These are phyloP conservation scores for Pleurotus ostreatus DNA, from an alignment of 768 basidiomycete genomes.

Conservation along the genomic window DNA sequence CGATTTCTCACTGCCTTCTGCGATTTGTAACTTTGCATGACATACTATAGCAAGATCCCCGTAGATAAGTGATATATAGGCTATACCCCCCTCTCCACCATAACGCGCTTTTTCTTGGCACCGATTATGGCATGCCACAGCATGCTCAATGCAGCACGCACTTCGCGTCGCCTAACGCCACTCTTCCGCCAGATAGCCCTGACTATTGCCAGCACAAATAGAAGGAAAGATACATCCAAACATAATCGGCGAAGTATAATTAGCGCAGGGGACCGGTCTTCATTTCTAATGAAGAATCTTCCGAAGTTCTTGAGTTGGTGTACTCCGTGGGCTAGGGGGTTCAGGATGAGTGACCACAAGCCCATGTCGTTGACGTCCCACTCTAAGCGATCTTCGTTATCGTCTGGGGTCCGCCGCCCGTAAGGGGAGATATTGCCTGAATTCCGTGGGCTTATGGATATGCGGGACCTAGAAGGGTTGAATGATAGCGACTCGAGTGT, in stretches of 20 bases:
- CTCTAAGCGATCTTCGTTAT: constrained; percentile 26
- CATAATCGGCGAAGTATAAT: constrained; percentile 71
- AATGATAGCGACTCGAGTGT: constrained; percentile 47
- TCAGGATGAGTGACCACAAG: constrained; percentile 74
- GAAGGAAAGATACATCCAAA: constrained; percentile 73
- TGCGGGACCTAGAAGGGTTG: constrained; percentile 35
- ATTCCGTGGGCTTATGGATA: constrained; percentile 32
- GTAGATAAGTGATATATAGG: background rate
- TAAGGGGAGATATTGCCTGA: constrained; percentile 31
- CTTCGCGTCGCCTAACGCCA: constrained; percentile 65
- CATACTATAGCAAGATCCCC: constrained; percentile 1
- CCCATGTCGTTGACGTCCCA: constrained; percentile 84
- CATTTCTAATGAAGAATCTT: constrained; percentile 55
- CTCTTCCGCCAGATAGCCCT: constrained; percentile 64
- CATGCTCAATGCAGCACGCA: constrained; percentile 56
- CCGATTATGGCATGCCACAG: constrained; percentile 74
- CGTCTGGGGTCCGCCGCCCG: constrained; percentile 40
- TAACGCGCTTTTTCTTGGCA: constrained; percentile 33
- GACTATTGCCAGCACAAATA: constrained; percentile 57
- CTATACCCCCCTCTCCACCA: constrained; percentile 51
- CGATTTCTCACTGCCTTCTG: background rate
- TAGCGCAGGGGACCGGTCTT: constrained; percentile 59
- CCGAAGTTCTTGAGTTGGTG: constrained; percentile 45
- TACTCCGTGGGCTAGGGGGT: constrained; percentile 54
- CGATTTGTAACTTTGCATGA: background rate